Evolutionary conservation across 2,329 filamentous ascomycete genomes (phyloP).

Genomic region (Venturia effusa): DNA sequence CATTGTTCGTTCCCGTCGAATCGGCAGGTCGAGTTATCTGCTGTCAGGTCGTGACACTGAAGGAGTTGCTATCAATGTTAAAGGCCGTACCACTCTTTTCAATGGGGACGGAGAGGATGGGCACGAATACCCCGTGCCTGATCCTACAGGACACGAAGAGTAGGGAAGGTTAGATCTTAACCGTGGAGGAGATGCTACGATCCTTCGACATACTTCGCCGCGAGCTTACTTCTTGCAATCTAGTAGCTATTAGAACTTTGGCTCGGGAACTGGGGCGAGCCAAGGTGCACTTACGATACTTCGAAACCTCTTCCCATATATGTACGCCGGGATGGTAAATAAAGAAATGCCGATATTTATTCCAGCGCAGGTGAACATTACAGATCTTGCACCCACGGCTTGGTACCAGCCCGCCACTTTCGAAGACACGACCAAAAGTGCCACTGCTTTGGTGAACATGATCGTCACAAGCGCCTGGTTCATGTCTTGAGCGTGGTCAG

Average conservation of each 20-base stretch:
- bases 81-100: too few species aligned
- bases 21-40: too few species aligned
- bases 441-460: slow-evolving; percentile 30
- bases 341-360: slow-evolving; percentile 14
- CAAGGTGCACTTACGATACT: neutral
- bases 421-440: slow-evolving; percentile 22
- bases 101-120: slow-evolving; percentile 9
- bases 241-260: neutral
- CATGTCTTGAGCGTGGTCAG: slow-evolving; percentile 17
- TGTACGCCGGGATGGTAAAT: slow-evolving; percentile 19
- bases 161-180: neutral
- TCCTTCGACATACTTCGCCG: neutral
- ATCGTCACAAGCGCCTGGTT: slow-evolving; percentile 33
- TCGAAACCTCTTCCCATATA: slow-evolving; percentile 23
- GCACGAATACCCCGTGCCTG: slow-evolving; percentile 12
- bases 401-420: slow-evolving; percentile 20
- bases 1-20: too few species aligned
- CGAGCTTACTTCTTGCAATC: neutral
- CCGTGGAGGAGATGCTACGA: neutral
- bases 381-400: slow-evolving; percentile 17
- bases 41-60: too few species aligned
- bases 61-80: too few species aligned
- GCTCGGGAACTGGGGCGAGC: neutral
- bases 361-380: slow-evolving; percentile 14
- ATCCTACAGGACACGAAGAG: neutral